phyloP scores from a whole-genome alignment of 2,329 filamentous ascomycete genomes.

The Coniochaeta ligniaria region DNA sequence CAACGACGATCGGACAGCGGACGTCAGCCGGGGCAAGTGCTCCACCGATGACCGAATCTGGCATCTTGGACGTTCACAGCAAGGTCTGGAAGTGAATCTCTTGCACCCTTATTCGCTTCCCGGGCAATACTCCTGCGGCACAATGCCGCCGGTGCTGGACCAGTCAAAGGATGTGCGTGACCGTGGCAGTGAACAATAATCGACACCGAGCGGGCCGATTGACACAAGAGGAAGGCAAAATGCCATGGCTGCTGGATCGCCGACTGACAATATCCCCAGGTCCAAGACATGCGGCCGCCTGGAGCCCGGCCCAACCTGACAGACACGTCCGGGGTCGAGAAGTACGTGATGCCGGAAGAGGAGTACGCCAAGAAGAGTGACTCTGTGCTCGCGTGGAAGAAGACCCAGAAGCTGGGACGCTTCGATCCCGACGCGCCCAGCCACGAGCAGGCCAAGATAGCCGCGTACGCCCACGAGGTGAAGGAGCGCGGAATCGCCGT shows the following conservation, averaged over 20 bases:
- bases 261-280: constrained; percentile 38
- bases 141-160: neutral
- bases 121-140: neutral
- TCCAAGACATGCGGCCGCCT: constrained; percentile 72
- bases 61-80: neutral
- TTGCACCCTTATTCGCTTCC: neutral
- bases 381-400: constrained; percentile 93
- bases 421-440: constrained; percentile 82
- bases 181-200: neutral
- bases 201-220: neutral
- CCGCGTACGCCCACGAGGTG: constrained; percentile 63
- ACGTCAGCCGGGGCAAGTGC: neutral
- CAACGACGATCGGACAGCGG: neutral
- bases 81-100: neutral
- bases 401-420: constrained; percentile 85
- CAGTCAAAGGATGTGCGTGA: neutral
- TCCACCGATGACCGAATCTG: neutral
- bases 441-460: constrained; percentile 65
- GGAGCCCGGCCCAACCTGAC: constrained; percentile 71
- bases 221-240: neutral
- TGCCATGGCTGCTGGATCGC: neutral
- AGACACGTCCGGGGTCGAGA: constrained; percentile 74
- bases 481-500: constrained; percentile 58
- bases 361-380: constrained; percentile 83
- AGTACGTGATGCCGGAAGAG: constrained; percentile 79